Conservation (phyloP, 129 eudicot species). For the Centaurea solstitialis region DNA sequence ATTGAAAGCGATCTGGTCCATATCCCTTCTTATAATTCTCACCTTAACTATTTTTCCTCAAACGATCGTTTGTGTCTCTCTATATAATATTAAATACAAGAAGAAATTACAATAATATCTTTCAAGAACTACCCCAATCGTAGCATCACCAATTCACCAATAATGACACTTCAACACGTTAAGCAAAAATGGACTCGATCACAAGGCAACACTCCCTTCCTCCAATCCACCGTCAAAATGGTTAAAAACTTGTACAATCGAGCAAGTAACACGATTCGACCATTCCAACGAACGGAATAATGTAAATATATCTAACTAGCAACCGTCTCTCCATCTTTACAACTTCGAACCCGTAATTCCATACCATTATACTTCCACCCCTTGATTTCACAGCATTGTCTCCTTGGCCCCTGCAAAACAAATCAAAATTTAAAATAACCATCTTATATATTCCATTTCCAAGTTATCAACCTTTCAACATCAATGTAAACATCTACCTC, state of each 20-base stretch:
- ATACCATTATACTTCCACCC: conserved; percentile 43
- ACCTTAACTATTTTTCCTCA: no score
- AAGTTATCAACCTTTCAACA: background rate
- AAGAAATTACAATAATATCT: background rate
- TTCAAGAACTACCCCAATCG: background rate
- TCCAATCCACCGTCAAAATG: conserved; percentile 3
- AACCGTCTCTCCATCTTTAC: conserved; percentile 50
- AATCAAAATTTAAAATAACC: background rate
- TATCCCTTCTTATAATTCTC: no score
- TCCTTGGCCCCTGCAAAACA: conserved; percentile 60
- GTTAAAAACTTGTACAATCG: background rate
- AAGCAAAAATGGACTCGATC: background rate
- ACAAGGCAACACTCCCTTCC: background rate
- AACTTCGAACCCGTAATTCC: conserved; percentile 54
- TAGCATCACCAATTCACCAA: background rate
- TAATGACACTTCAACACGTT: background rate
- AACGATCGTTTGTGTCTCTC: no score
- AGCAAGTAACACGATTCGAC: background rate
- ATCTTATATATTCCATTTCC: no score
- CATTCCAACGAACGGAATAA: conserved; percentile 2
- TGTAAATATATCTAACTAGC: conserved; percentile 24
- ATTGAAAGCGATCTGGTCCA: no score
- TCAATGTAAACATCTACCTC: conserved; percentile 47
- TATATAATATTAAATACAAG: background rate
- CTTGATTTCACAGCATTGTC: conserved; percentile 73